Evolutionary conservation across 2,329 filamentous ascomycete species (phyloP).

Genomic region (Pestalotiopsis sp.): DNA sequence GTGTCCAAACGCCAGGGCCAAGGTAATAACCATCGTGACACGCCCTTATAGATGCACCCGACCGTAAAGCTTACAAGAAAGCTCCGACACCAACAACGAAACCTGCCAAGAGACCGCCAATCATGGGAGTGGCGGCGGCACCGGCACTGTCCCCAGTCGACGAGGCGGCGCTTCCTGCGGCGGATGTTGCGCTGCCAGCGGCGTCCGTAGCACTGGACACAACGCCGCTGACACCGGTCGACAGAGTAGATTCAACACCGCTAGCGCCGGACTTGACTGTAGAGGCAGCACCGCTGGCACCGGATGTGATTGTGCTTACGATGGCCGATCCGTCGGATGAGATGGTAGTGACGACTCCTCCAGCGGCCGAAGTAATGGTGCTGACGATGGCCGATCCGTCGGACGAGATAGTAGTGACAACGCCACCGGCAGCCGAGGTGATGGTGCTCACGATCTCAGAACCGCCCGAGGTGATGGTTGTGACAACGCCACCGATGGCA

Average conservation of each 20-base stretch:
- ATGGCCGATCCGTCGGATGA: conserved; percentile 7
- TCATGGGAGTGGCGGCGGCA: conserved; percentile 1
- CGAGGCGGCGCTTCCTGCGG: not conserved
- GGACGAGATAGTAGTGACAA: conserved; percentile 7
- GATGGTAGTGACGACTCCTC: conserved; percentile 3
- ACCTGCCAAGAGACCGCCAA: conserved; percentile 10
- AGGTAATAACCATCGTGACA: not conserved
- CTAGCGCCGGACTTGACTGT: conserved; percentile 10
- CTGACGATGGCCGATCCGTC: conserved; percentile 2
- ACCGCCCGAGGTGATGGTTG: conserved; percentile 8
- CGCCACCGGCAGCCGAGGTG: conserved; percentile 7
- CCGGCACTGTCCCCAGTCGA: not conserved
- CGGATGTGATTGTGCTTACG: conserved; percentile 10
- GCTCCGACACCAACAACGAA: conserved; percentile 4
- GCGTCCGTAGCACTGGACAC: conserved; percentile 12
- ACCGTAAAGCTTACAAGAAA: not conserved
- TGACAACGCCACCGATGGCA: not conserved
- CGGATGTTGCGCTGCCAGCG: not conserved
- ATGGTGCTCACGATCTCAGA: conserved; percentile 2
- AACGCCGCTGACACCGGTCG: conserved; percentile 3
- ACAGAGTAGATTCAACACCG: conserved; percentile 8
- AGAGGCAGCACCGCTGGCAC: conserved; percentile 5
- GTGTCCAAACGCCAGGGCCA: not conserved
- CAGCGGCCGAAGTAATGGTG: conserved; percentile 10
- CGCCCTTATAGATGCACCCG: not conserved